Conservation (phyloP, 805 yeast genomes). For the Kodamaea hsintzibuensis region DNA sequence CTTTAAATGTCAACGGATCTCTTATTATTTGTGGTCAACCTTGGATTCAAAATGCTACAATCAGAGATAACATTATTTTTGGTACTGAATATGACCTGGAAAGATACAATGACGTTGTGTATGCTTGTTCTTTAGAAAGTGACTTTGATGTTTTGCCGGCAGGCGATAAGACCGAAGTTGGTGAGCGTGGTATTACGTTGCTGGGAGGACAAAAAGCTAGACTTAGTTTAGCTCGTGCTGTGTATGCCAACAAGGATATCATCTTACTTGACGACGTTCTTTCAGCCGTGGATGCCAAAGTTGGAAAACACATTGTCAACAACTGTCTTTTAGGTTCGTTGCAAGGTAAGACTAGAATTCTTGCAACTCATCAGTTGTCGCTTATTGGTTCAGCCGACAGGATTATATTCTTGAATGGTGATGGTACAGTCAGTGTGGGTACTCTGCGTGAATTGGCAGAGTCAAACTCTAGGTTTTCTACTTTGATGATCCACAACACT, state of each 20-base stretch:
- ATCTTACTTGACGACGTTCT: slow-evolving; percentile 75
- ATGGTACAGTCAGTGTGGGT: slow-evolving; percentile 61
- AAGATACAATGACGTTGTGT: slow-evolving; percentile 54
- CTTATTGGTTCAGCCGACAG: slow-evolving; percentile 69
- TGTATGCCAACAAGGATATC: slow-evolving; percentile 67
- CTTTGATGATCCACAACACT: slow-evolving; percentile 34
- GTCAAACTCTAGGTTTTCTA: slow-evolving; percentile 35
- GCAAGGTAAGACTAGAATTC: slow-evolving; percentile 60
- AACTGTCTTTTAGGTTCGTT: slow-evolving; percentile 65
- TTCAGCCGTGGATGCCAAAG: slow-evolving; percentile 84
- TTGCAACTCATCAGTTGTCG: slow-evolving; percentile 84
- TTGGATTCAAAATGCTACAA: slow-evolving; percentile 83
- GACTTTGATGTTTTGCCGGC: slow-evolving; percentile 69
- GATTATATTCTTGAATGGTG: slow-evolving; percentile 65
- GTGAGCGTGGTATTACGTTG: slow-evolving; percentile 81
- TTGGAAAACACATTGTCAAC: slow-evolving; percentile 75
- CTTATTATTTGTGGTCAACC: slow-evolving; percentile 62
- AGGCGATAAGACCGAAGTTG: slow-evolving; percentile 78
- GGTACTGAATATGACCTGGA: slow-evolving; percentile 56
- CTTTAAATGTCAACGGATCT: slow-evolving; percentile 52
- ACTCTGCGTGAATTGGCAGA: slow-evolving; percentile 52
- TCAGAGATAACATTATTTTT: slow-evolving; percentile 73
- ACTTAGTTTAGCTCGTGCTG: slow-evolving; percentile 75
- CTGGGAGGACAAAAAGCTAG: slow-evolving; percentile 93
- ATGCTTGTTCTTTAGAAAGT: slow-evolving; percentile 64